Percentiles rank a stretch among this genome's conserved stretches.
These are phyloP conservation scores for Vachellia collinsii DNA, from an alignment of 306 rosid genomes.

Conservation along the genomic window DNA sequence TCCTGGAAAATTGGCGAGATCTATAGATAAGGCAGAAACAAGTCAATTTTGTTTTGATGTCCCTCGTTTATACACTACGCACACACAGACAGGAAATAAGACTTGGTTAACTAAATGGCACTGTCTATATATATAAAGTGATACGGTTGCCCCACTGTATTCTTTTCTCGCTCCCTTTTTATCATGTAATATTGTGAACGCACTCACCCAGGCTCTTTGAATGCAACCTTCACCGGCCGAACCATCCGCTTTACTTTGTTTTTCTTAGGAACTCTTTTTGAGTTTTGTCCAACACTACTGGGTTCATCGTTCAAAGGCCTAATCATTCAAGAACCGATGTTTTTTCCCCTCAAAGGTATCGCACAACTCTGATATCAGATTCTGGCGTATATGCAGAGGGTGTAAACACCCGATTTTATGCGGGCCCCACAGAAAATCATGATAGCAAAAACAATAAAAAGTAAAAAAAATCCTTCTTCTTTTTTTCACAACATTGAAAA, in stretches of 20 bases:
- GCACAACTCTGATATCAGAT: background rate
- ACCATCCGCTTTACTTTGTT: background rate
- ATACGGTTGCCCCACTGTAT: background rate
- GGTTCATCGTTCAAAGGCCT: background rate
- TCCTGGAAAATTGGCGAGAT: slow-evolving; percentile 1
- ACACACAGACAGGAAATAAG: background rate
- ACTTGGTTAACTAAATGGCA: no score
- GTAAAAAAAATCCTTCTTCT: no score
- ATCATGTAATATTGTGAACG: background rate
- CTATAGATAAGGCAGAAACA: background rate
- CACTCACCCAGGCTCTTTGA: background rate
- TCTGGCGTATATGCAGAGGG: no score
- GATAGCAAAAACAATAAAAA: no score
- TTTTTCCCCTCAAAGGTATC: background rate
- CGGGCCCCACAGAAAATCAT: no score
- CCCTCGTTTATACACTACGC: background rate
- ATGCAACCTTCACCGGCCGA: slow-evolving; percentile 8
- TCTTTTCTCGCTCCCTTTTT: background rate
- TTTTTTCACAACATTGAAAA: no score
- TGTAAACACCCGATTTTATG: no score
- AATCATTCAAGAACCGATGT: background rate
- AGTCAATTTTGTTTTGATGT: background rate
- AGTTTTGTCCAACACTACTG: background rate
- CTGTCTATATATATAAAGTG: background rate
- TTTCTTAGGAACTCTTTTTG: no score